Base-by-base conservation (phyloP, 2,329 filamentous ascomycete genomes). In the Coleophoma eucalyptorum region DNA sequence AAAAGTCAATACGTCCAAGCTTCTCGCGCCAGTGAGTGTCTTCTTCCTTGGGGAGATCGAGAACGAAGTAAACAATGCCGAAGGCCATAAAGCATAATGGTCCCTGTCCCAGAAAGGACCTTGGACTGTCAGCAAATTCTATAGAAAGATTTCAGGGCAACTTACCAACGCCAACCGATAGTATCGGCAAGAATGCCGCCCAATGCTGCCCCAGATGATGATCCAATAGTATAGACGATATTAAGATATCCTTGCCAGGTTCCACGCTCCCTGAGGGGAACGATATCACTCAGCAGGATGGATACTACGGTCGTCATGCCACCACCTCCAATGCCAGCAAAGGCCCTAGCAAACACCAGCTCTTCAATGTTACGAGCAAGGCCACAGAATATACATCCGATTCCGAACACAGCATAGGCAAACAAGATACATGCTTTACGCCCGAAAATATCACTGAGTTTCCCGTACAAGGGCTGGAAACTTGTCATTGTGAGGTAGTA, bases 401-500 rank as follows among this genome's bases (percentile, higher is more conserved):
- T 64, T 3, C 81, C 83, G 62, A 89, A 89, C 46, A 87, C 67
- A 19, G 71, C 64, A 58, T 88, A 88, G 2, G 80, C 76, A 56
- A 85, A 82, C 5, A 90, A 71, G 5, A 90, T 70, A 55, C 79
- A 83, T 61, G 76, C 60, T 61, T 89, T 88, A 5, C 86, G 78
- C 11, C 86, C 84, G 58, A 89, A 88, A 32, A 89, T 86, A 61
- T 89, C 85, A 46, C 77, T 83, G 4, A 89, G 71, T 58, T 86
- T 87, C 43, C 86, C 86, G 57, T 87, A 90, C 0, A 90, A 70
- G 1, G 87, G 88, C 63, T 92, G 88, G 58, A 87, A 89, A 19
- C 84, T 84, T 3, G 87, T 89, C 47, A 89, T 69, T 1, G 87
- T 89, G 48, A 92, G 74, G 60, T 90, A 87, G 65, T 92, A 87